Conservation (phyloP, 805 yeast genomes). For the Geotrichum ghanense region DNA sequence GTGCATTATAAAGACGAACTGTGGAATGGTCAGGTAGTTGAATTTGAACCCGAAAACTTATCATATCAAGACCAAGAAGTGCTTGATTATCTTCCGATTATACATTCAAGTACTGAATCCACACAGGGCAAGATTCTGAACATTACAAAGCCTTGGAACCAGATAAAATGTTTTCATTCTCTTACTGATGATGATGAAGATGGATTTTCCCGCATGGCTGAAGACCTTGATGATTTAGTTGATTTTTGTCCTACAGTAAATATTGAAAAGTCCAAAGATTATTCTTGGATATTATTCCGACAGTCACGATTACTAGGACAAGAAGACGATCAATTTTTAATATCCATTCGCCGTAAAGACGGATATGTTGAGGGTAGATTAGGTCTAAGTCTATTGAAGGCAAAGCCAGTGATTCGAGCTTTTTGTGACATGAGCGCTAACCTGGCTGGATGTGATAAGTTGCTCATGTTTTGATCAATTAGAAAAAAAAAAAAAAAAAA, state of each 20-base stretch:
- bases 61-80: too few relatives aligned
- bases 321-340: background rate
- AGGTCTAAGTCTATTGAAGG: background rate
- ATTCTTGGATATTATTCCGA: background rate
- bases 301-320: background rate
- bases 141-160: background rate
- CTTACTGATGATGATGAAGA: background rate
- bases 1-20: background rate
- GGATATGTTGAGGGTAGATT: background rate
- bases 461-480: too few relatives aligned
- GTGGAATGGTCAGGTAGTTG: background rate
- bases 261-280: background rate
- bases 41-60: background rate
- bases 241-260: background rate
- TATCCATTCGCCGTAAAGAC: background rate
- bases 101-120: background rate
- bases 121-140: background rate
- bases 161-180: background rate
- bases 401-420: background rate
- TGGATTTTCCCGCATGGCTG: background rate
- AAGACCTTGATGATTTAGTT: slow-evolving; percentile 1
- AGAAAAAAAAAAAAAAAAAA: too few relatives aligned
- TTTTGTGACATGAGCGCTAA: background rate
- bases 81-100: background rate
- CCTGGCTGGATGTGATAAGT: too few relatives aligned